Base-by-base conservation (phyloP, 805 yeast species). In the Cyberlindnera mrakii region DNA sequence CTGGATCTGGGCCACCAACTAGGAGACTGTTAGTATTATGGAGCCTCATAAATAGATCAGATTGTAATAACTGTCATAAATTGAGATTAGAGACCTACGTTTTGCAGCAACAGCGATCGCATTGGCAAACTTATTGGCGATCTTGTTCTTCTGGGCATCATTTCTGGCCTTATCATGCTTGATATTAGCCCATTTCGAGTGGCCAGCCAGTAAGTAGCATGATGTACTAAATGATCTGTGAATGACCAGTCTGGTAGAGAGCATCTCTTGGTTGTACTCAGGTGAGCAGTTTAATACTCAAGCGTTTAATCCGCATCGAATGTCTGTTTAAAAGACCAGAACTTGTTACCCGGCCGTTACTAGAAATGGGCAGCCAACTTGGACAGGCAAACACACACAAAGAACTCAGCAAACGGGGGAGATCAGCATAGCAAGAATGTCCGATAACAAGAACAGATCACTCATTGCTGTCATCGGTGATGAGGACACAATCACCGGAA, bases 401-500 rank as follows among this genome's bases (percentile, higher is more conserved):
- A 14, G 19, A 29, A 11, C 35, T 5, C 4, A 32, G 14, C 7
- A 3, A 25, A 27, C 33, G 6, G 35, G 6, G 19, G 9, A 16
- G 19, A 19, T 15, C 7, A 17, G 20, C 19, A 17, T 7, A 6
- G 17, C 7, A 33, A 6, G 11, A 30, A 46, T 46, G 49, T 31
- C 42, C 5, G 52, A 46, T 34, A 74, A 72, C 68, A 64, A 75
- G 48, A 85, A 89, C 60, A 82, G 99, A 58, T 76, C 84, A 33
- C 73, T 90, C 53, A 71, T 93, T 45, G 98, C 97, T 11, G 95
- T 90, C 33, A 88, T 93, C 58, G 99, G 97, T 15, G 99, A 93
- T 59, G 99, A 93, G 68, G 98, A 93, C 60, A 85, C 98, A 18
- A 90, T 93, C 47, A 93, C 99, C 2, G 99, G 99, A 3, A 77